These are phyloP conservation scores for Saitozyma sp. DNA, from an alignment of 768 basidiomycete species.

Conservation along the genomic window DNA sequence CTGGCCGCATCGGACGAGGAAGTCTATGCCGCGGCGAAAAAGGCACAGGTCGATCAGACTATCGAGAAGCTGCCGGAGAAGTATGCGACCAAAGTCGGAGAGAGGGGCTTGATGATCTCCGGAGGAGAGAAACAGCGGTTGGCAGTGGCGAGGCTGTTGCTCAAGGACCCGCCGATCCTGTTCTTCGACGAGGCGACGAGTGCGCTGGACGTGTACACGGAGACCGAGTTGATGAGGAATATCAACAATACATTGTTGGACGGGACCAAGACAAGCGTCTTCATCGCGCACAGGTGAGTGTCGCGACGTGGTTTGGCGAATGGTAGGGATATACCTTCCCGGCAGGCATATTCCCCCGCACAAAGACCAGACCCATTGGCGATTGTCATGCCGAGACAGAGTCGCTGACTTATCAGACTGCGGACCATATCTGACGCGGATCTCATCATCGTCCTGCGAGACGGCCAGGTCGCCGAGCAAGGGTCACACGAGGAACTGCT, in stretches of 20 bases:
- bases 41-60: slow-evolving; percentile 83
- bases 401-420: slow-evolving; percentile 7
- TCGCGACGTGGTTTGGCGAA: neutral
- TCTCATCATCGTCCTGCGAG: slow-evolving; percentile 86
- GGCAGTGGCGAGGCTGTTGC: slow-evolving; percentile 85
- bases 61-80: slow-evolving; percentile 78
- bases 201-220: slow-evolving; percentile 91
- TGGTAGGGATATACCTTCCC: no score
- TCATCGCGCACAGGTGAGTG: slow-evolving; percentile 85
- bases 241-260: slow-evolving; percentile 76
- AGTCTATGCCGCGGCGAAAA: slow-evolving; percentile 75
- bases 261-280: slow-evolving; percentile 85
- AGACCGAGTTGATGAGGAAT: slow-evolving; percentile 90
- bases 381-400: no score
- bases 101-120: slow-evolving; percentile 95
- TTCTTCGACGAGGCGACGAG: slow-evolving; percentile 99
- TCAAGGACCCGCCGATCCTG: slow-evolving; percentile 92
- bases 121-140: slow-evolving; percentile 98
- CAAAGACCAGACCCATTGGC: no score
- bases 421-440: slow-evolving; percentile 58
- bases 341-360: neutral
- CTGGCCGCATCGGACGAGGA: slow-evolving; percentile 85
- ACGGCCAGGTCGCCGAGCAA: slow-evolving; percentile 87
- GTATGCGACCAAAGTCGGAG: slow-evolving; percentile 88
- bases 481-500: slow-evolving; percentile 89